These are phyloP conservation scores for Camelina sativa DNA, from an alignment of 345 rosid genomes.

Conservation along the genomic window DNA sequence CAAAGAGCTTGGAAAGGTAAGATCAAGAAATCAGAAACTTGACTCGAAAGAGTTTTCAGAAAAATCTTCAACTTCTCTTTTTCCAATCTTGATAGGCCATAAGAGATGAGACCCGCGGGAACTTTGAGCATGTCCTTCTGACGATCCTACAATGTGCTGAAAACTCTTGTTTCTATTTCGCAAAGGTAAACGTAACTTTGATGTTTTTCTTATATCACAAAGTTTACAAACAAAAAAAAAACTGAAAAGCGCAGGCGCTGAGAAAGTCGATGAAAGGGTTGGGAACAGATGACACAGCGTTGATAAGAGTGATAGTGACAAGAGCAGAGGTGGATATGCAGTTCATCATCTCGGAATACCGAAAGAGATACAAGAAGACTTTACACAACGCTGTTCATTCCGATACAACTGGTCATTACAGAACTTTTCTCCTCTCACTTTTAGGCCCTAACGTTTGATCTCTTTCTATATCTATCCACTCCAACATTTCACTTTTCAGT, in stretches of 20 bases:
- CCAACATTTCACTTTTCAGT: not conserved
- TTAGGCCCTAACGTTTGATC: conserved; percentile 48
- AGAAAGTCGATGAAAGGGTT: conserved; percentile 68
- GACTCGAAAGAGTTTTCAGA: not conserved
- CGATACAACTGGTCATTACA: conserved; percentile 62
- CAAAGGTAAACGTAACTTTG: conserved; percentile 47
- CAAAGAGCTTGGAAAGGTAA: conserved; percentile 56
- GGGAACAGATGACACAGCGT: conserved; percentile 59
- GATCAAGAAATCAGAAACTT: conserved; percentile 27
- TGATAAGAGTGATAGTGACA: conserved; percentile 60
- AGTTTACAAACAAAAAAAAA: not conserved
- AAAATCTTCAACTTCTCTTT: not conserved
- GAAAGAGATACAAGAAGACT: conserved; percentile 54
- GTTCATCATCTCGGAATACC: conserved; percentile 52
- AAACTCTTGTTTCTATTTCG: conserved; percentile 59
- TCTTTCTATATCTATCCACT: not conserved
- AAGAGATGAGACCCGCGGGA: conserved; percentile 54
- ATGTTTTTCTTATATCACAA: conserved; percentile 7
- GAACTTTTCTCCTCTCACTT: conserved; percentile 63
- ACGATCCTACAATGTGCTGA: conserved; percentile 63
- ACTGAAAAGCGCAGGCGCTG: conserved; percentile 47
- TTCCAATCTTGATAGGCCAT: conserved; percentile 50
- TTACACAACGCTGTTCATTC: conserved; percentile 60
- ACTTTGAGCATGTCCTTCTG: conserved; percentile 55
- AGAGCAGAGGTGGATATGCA: conserved; percentile 70